Evolutionary conservation across 2,329 filamentous ascomycete genomes (phyloP).

Genomic region (Westerdykella sp.): DNA sequence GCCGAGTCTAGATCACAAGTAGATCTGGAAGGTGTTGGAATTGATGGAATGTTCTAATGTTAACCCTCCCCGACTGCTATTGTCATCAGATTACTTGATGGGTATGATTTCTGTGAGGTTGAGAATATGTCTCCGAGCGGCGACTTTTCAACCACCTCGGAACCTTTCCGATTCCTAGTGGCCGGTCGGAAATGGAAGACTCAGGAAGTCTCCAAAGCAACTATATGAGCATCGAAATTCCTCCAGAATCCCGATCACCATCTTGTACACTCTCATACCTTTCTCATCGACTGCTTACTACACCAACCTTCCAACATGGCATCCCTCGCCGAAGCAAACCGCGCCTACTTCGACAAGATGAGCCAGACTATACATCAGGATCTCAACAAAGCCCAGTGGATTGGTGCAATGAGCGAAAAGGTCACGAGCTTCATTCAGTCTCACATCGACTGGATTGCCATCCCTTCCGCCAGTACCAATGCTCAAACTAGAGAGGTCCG

Average conservation of each 20-base stretch:
- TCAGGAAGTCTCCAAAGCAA: too few species aligned
- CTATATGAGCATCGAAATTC: too few species aligned
- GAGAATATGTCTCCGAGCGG: slow-evolving; percentile 15
- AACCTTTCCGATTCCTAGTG: too few species aligned
- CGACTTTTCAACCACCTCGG: slow-evolving; percentile 6
- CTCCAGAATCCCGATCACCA: background rate
- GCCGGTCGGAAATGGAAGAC: too few species aligned
- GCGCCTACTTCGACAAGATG: slow-evolving; percentile 38
- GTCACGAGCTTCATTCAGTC: slow-evolving; percentile 51
- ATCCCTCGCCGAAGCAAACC: slow-evolving; percentile 30
- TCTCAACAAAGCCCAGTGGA: slow-evolving; percentile 38
- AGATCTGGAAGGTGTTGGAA: too few species aligned
- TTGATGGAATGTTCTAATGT: too few species aligned
- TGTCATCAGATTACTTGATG: too few species aligned
- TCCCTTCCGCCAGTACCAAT: slow-evolving; percentile 46
- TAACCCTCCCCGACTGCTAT: too few species aligned
- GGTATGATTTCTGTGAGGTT: background rate
- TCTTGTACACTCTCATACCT: background rate
- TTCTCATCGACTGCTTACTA: background rate
- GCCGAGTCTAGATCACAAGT: too few species aligned
- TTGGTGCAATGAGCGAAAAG: slow-evolving; percentile 48
- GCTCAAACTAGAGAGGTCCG: slow-evolving; percentile 39
- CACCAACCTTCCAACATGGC: slow-evolving; percentile 13
- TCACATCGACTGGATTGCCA: slow-evolving; percentile 56
- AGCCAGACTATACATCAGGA: slow-evolving; percentile 49